Base-by-base conservation (phyloP, 2,329 filamentous ascomycete species). In the Mycosphaerella sp. region DNA sequence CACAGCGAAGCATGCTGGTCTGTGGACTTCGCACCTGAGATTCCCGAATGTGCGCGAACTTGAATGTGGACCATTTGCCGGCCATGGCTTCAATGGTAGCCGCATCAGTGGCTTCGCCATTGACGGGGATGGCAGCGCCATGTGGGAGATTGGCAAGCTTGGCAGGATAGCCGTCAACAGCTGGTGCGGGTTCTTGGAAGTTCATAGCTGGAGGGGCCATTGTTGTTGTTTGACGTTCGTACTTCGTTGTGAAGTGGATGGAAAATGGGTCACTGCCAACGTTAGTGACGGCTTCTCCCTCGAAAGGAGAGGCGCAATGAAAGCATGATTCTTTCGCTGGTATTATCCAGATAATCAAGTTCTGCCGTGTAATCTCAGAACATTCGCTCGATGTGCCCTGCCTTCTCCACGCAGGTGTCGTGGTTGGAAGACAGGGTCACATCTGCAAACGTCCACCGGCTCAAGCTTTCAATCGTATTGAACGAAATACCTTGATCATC, bases 301-400 rank as follows among this genome's bases (percentile, higher is more conserved):
- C 62, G 65, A 64, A 61, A 68, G 69, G 72, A 75, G 75, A 45
- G 36, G 49, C 44, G 79, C 53, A 50, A 62, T 61, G 60, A 64
- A 80, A 80, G 87, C 88, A 95, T 94, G 89, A 93, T 67, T 95
- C 86, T 89, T 95, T 89, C 89, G 89, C 89, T 89, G 86, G 88
- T 88, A 93, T 93, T 91, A 91, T 90, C 88, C 86, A 64, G 87
- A 90, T 62, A 87, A 90, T 91, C 87, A 91, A 91, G 87, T 91
- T 89, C 75, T 77, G 85, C 88, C 87, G 87, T 93, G 86, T 93
- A 82, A 83, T 93, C 86, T 91, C 85, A 88, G 81, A 78, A 74
- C 75, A 71, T 73, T 37, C 52, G 47, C 41, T 32, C 41, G 35
- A 36, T 42, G 30, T 49, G 56, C 51, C 49, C 43, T 39, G 44